Base-by-base conservation (phyloP, 768 basidiomycete genomes). In the Trametes coccinea region DNA sequence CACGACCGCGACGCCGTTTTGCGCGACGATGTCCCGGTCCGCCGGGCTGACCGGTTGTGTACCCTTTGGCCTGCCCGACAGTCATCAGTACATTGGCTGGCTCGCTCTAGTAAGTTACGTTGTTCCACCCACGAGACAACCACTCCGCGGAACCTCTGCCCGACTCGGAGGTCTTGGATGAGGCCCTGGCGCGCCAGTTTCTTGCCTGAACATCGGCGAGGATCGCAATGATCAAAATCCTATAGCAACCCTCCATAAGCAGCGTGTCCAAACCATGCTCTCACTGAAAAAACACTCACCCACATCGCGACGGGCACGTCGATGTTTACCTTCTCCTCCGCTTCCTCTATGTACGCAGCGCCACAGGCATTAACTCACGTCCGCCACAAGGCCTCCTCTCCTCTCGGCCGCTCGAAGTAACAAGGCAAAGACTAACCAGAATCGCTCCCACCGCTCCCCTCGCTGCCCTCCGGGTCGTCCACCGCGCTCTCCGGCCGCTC, bases 201-300 rank as follows among this genome's bases (percentile, higher is more conserved):
- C 79, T 97, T 98, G 3, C 97, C 97, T 4, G 85, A 87, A 67
- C 89, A 91, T 56, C 85, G 78, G 49, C 88, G 87, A 0, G 96
- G 95, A 73, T 99, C 96, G 71, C 97, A 99, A 72, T 99, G 97
- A 72, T 92, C 89, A 75, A 99, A 98, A 72, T 99, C 96, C 95
- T 96, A 16, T 8, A 49, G 4, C 29, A 31, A 5, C 29, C 4
- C 4, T 4, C 4, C 13, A 33, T n/a, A 29, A 11, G 48, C 9
- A 2, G 5, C 7, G 11, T 14, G 9, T 5, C 22, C 22, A 30
- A 27, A 30, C 30, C 1, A 13, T 29, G 17, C 11, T 4, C 46
- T 2, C 11, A 65, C 69, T 56, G 14, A 70, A 22, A 47, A 70
- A 17, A 47, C 48, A 80, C 94, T 74, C 59, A 90, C 94, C 95